Evolutionary conservation across 2,329 filamentous ascomycete species (phyloP).

Genomic region (Fusarium nisikadoi): DNA sequence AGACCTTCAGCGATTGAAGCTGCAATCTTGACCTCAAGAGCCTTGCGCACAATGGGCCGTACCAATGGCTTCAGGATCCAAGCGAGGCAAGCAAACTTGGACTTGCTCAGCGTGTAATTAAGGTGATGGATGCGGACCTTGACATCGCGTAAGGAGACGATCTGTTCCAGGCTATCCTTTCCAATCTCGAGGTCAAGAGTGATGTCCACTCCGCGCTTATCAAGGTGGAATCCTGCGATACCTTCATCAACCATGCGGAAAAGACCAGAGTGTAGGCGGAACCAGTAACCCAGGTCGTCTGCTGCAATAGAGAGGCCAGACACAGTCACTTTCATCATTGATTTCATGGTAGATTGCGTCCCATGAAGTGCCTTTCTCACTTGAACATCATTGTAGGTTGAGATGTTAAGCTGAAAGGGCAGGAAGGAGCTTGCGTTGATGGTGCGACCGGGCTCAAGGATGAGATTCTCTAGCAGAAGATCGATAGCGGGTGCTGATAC

Average conservation of each 20-base stretch:
- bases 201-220: constrained; percentile 88
- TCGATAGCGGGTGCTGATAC: constrained; percentile 85
- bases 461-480: constrained; percentile 87
- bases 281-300: constrained; percentile 89
- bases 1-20: constrained; percentile 75
- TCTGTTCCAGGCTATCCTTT: constrained; percentile 80
- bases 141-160: constrained; percentile 80
- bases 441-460: constrained; percentile 87
- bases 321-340: constrained; percentile 79
- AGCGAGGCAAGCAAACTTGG: constrained; percentile 79
- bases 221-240: constrained; percentile 85
- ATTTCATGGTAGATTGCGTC: constrained; percentile 74
- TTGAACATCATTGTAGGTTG: constrained; percentile 87
- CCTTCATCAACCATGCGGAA: constrained; percentile 83
- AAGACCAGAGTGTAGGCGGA: constrained; percentile 80
- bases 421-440: constrained; percentile 90
- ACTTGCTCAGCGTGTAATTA: constrained; percentile 78
- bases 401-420: constrained; percentile 82
- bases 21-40: constrained; percentile 82
- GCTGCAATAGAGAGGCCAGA: constrained; percentile 86
- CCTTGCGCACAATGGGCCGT: constrained; percentile 80
- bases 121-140: constrained; percentile 88
- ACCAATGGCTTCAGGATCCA: constrained; percentile 89
- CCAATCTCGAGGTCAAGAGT: constrained; percentile 86
- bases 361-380: constrained; percentile 75